Conservation (phyloP, 805 yeast genomes). For the Saturnispora silvae region DNA sequence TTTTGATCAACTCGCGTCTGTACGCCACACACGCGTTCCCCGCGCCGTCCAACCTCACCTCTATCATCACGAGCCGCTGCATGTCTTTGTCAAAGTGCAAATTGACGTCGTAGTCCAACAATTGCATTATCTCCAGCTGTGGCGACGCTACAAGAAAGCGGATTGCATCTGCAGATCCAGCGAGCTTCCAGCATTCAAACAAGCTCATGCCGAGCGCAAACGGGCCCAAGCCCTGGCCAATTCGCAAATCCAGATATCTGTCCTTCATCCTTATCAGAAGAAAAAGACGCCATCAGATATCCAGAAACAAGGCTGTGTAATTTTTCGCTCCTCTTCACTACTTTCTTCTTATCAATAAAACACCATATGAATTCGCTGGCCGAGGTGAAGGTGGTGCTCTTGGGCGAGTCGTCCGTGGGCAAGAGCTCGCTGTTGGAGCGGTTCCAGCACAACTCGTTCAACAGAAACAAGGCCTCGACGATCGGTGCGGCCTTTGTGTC, state of each 20-base stretch:
- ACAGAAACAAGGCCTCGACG: slow-evolving; percentile 75
- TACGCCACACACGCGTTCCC: slow-evolving; percentile 11
- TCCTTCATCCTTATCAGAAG: no score
- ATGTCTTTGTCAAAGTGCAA: slow-evolving; percentile 20
- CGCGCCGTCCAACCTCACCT: slow-evolving; percentile 14
- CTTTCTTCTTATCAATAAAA: no score
- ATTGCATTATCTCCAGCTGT: slow-evolving; percentile 14
- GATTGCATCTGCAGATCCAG: background rate
- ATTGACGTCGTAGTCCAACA: slow-evolving; percentile 16
- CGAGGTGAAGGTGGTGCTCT: slow-evolving; percentile 27
- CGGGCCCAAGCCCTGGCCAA: background rate
- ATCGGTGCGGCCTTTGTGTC: slow-evolving; percentile 98
- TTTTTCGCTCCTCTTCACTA: no score
- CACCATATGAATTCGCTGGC: no score
- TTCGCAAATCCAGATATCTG: background rate
- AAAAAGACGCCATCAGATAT: no score
- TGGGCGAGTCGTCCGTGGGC: slow-evolving; percentile 51
- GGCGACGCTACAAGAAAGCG: background rate
- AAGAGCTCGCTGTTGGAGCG: slow-evolving; percentile 72
- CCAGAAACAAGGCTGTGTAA: no score
- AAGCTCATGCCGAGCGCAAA: background rate
- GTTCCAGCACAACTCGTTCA: slow-evolving; percentile 63
- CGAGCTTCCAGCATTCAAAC: background rate
- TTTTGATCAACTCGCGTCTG: slow-evolving; percentile 16
- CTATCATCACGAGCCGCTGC: slow-evolving; percentile 22